Conservation (phyloP, 768 basidiomycete species). For the Leccinum fibrillosum region DNA sequence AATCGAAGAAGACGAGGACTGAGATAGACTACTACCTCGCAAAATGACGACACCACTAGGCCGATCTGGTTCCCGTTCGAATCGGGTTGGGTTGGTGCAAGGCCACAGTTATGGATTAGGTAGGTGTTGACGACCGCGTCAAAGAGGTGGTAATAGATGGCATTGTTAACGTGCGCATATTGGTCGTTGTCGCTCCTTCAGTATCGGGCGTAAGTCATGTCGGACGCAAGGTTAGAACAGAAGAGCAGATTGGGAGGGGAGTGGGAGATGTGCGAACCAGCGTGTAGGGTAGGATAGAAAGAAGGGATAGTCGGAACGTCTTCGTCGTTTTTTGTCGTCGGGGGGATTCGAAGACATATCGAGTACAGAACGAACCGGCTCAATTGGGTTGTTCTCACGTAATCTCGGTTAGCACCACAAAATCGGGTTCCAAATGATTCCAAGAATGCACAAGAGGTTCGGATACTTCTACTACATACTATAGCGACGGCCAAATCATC, state of each 20-base stretch:
- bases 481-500: not conserved
- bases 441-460: not conserved
- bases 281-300: slow-evolving; percentile 64
- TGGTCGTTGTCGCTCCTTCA: slow-evolving; percentile 87
- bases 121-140: slow-evolving; percentile 82
- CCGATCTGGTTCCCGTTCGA: slow-evolving; percentile 48
- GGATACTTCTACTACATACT: too few relatives aligned
- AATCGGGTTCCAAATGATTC: too few relatives aligned
- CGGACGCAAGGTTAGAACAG: slow-evolving; percentile 6
- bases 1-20: not conserved
- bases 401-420: too few relatives aligned
- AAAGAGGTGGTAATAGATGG: slow-evolving; percentile 77
- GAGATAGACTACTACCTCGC: slow-evolving; percentile 44
- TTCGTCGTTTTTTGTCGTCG: slow-evolving; percentile 35
- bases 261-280: slow-evolving; percentile 43
- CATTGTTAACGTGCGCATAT: slow-evolving; percentile 79
- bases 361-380: not conserved
- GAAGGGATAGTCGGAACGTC: slow-evolving; percentile 54
- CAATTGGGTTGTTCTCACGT: too few relatives aligned
- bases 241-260: not conserved
- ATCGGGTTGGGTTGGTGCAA: slow-evolving; percentile 45
- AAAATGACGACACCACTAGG: slow-evolving; percentile 75
- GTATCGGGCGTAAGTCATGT: not conserved
- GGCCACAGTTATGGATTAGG: slow-evolving; percentile 65
- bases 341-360: not conserved